Base-by-base conservation (phyloP, 495 filamentous ascomycete genomes). In the Aspergillus incahuasiensis region DNA sequence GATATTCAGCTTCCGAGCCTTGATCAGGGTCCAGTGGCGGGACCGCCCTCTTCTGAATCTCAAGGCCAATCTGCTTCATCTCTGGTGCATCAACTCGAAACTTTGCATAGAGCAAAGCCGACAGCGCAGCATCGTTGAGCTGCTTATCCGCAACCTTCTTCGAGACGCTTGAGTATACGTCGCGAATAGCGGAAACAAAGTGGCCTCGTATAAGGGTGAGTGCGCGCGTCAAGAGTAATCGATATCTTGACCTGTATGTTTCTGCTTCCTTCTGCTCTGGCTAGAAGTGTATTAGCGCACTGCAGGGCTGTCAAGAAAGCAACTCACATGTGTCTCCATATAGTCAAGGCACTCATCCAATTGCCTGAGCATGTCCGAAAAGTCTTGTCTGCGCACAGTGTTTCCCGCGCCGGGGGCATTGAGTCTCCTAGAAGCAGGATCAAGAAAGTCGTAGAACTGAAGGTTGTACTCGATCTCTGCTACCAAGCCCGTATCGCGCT, bases 341-440 rank as follows among this genome's bases (percentile, higher is more conserved):
- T 95, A 96, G 45, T 84, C 88, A 60, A 98, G 79, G 67, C 94
- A 97, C 46, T 85, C 82, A 67, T 97, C 91, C 13, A 98, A 74
- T 52, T 86, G 92, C 24, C 80, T 74, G 21, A 97, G 72, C 79
- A 97, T 92, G 54, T 95, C 88, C 9, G 83, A 86, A 63, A 92
- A 97, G 52, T 85, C 87, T 60, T 85, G 83, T 55, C 84, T 86
- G 48, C 89, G 86, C 38, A 92, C 91, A 41, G 90, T 80, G 59
- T 85, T 91, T 28, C 86, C 83, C 19, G 91, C 90, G 13, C 91
- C 91, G 8, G 95, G 94, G 20, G 91, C 91, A 76, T 97, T 96
- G 40, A 98, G 82, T 24, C 88, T 81, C 48, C 90, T 81, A 11
- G 91, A 96, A 46, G 92, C 89, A 47, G 87, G 91, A 55, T 97